These are phyloP conservation scores for Ascochyta fabae DNA, from an alignment of 2,329 filamentous ascomycete genomes.

Conservation along the genomic window DNA sequence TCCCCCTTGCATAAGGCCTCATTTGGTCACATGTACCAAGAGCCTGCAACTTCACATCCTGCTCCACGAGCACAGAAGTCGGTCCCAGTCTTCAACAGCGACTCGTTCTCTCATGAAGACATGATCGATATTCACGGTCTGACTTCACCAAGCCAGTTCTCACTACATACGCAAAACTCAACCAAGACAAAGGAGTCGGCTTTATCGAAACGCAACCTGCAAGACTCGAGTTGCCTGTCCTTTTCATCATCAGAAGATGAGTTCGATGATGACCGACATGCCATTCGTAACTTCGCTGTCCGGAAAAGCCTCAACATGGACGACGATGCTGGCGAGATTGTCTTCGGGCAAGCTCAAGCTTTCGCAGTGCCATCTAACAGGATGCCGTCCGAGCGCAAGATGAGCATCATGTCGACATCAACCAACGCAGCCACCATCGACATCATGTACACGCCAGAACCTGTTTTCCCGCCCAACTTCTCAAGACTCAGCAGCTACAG, in stretches of 20 bases:
- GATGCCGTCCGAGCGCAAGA: conserved; percentile 37
- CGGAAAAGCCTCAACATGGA: conserved; percentile 46
- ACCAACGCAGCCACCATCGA: conserved; percentile 49
- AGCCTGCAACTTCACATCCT: conserved; percentile 12
- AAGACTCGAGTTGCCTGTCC: conserved; percentile 49
- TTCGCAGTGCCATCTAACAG: conserved; percentile 41
- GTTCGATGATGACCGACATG: conserved; percentile 27
- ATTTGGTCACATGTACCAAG: conserved; percentile 22
- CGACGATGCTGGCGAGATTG: conserved; percentile 43
- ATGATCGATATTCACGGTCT: conserved; percentile 30
- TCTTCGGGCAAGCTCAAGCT: conserved; percentile 48
- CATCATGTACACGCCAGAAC: conserved; percentile 48
- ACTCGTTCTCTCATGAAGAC: conserved; percentile 32
- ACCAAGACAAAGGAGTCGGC: conserved; percentile 44
- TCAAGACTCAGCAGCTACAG: conserved; percentile 27
- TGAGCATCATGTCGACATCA: conserved; percentile 44
- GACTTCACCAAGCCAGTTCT: conserved; percentile 41
- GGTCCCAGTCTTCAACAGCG: conserved; percentile 22
- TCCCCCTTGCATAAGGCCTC: conserved; percentile 29
- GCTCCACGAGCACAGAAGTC: conserved; percentile 22
- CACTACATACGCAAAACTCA: conserved; percentile 36
- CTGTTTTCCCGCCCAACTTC: conserved; percentile 29
- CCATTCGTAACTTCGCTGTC: conserved; percentile 24
- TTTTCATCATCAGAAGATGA: conserved; percentile 50
- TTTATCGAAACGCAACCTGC: conserved; percentile 42